phyloP scores from a whole-genome alignment of 352 stramenopile genomes.

The Phytophthora litchii region DNA sequence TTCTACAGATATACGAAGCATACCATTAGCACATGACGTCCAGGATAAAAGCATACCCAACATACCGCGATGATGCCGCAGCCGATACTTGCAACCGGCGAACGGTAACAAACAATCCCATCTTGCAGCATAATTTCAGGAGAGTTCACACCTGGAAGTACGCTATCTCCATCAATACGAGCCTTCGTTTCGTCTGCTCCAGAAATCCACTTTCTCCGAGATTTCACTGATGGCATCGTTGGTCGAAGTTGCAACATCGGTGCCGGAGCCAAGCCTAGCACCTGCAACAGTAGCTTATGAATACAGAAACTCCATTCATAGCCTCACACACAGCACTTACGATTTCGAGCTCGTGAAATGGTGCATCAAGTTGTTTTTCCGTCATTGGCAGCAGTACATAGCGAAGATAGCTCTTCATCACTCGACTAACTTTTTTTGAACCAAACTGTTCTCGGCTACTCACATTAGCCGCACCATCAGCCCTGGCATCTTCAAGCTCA shows the following conservation, averaged over 20 bases:
- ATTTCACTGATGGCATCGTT: background rate
- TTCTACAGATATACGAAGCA: constrained; percentile 18
- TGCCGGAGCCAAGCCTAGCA: constrained; percentile 7
- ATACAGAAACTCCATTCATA: background rate
- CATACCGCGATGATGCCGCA: constrained; percentile 30
- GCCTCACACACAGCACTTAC: constrained; percentile 6
- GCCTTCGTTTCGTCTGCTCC: background rate
- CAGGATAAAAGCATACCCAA: background rate
- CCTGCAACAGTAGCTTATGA: constrained; percentile 6
- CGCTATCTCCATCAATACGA: background rate
- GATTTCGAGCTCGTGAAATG: constrained; percentile 8
- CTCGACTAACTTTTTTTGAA: constrained; percentile 9
- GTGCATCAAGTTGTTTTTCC: background rate
- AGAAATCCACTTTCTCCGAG: constrained; percentile 21
- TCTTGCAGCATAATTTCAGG: background rate
- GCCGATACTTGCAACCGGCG: constrained; percentile 26
- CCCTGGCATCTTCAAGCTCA: background rate
- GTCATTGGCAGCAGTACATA: constrained; percentile 8
- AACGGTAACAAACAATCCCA: constrained; percentile 15
- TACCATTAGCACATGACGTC: background rate
- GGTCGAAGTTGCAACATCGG: constrained; percentile 12
- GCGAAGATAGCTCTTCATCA: constrained; percentile 23
- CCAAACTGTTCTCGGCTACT: background rate
- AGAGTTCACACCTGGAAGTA: background rate
- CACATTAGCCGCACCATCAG: constrained; percentile 1